phyloP scores from a whole-genome alignment of 176 grass and related monocot genomes.

The Oryza punctata region DNA sequence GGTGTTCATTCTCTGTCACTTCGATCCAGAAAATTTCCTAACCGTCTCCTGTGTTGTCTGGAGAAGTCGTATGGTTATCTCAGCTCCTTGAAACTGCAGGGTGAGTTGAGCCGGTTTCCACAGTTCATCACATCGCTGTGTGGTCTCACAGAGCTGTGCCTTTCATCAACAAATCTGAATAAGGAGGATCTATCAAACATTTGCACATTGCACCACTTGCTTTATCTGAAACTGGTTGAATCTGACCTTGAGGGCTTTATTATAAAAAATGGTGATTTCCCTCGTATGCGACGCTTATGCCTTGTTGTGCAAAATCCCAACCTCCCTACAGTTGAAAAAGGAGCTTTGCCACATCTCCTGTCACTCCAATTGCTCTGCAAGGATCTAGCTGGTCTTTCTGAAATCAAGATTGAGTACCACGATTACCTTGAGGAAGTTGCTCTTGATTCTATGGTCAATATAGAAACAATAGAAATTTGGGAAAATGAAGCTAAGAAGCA shows the following conservation, averaged over 20 bases:
- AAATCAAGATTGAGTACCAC: background rate
- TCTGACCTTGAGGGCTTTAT: background rate
- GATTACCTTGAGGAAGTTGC: background rate
- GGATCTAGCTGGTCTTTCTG: background rate
- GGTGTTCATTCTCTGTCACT: no score
- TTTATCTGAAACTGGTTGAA: constrained; percentile 18
- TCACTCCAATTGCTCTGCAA: constrained; percentile 16
- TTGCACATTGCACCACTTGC: background rate
- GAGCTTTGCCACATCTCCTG: constrained; percentile 1
- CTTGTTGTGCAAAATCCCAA: no score
- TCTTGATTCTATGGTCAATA: background rate
- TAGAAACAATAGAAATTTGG: background rate
- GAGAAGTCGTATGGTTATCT: background rate
- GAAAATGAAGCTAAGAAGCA: background rate
- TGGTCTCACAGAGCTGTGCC: background rate
- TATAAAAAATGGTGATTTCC: background rate
- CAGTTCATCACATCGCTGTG: background rate
- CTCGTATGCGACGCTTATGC: background rate
- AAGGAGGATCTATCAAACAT: background rate
- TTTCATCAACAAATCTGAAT: constrained; percentile 6
- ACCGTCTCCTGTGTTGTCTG: no score
- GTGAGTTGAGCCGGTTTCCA: background rate
- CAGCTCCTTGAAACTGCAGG: constrained; percentile 17
- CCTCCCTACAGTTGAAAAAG: constrained; percentile 7
- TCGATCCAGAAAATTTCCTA: no score